These are phyloP conservation scores for Fraxinus cuspidata DNA, from an alignment of 257 asterid species.

Conservation along the genomic window DNA sequence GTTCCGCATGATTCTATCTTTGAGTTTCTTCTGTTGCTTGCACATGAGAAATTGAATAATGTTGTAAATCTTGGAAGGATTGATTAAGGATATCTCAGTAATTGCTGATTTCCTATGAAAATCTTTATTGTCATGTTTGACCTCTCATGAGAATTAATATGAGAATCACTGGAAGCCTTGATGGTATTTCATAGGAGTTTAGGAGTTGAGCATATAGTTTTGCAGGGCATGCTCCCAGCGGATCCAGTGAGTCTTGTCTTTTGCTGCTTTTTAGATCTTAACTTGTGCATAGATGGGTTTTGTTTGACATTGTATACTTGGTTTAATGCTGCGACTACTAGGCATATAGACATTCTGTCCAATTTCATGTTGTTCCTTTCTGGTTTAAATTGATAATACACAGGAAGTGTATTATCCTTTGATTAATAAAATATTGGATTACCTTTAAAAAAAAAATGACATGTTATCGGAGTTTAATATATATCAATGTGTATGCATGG, in stretches of 20 bases:
- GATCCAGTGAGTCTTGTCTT: not conserved
- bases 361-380: no score
- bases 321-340: no score
- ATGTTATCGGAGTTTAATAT: not conserved
- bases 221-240: not conserved
- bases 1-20: not conserved
- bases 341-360: no score
- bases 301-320: not conserved
- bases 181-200: constrained; percentile 5
- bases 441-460: not conserved
- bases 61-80: not conserved
- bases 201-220: constrained; percentile 18
- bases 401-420: no score
- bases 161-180: constrained; percentile 5
- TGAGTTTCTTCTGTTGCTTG: not conserved
- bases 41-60: not conserved
- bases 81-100: not conserved
- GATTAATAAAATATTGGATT: no score
- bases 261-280: constrained; percentile 10
- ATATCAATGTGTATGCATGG: constrained; percentile 6
- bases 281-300: not conserved
- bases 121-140: not conserved
- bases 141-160: not conserved
- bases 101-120: not conserved
- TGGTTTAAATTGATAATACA: no score